Evolutionary conservation across 192 early-diverging fungal genomes (phyloP), one percentile per base, ranked within the genome.

Genomic region (Podila minutissima): DNA sequence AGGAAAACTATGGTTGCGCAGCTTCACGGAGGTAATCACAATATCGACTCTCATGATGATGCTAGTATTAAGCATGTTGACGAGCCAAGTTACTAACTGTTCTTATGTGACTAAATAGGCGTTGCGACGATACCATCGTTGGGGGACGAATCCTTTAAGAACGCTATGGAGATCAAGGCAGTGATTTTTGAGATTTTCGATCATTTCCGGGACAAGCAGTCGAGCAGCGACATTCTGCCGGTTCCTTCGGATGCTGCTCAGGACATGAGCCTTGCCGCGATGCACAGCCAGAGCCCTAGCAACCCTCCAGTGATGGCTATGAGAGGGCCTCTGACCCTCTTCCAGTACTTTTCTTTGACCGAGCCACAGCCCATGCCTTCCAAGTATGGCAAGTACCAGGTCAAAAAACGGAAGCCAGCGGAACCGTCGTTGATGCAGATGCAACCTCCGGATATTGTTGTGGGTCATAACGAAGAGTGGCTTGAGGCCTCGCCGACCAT

Each of bases 381-480:
- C 22, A 88, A 88, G 63, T 88, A 88, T 37, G 85, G 86, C 15
- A 87, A 87, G 64, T 86, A 85, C 58, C 86, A 87, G 69, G 83
- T 88, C 11, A 86, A 86, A 46, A 86, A 86, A 62, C 71, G 82
- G 55, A 77, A 84, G 26, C 83, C 85, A 5, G 64, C 72, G 20
- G 86, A 88, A 59, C 84, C 87, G 0, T 76, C 83, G 6, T 68
- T 86, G 28, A 66, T 86, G 51, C 81, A 65, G 29, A 59, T 90
- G 4, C 75, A 65, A 5, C 68, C 87, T 3, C 87, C 87, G 3
- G 85, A 88, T 60, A 82, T 90, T 62, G 84, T 87, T 13, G 85
- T 88, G 24, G 79, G 86, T n/a, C 75, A 83, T 1, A 83, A 87
- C 22, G 86, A 87, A 32, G 82, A 90, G 15, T 88, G 83, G 79